Evolutionary conservation across 176 grass and related monocot genomes (phyloP), one percentile per base, ranked within the genome.

Genomic region (Zea mays): DNA sequence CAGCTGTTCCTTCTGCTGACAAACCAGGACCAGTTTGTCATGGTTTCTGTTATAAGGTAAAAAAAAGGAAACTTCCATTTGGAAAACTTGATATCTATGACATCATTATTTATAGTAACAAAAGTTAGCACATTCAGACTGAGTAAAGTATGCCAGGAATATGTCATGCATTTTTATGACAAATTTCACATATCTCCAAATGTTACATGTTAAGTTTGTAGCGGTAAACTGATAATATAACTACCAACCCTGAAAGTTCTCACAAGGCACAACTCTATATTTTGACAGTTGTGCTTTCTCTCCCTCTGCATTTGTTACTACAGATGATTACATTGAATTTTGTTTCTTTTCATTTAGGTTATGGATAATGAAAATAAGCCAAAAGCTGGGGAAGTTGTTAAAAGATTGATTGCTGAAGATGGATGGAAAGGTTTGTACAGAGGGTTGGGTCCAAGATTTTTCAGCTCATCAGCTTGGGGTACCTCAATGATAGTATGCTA

Each of bases 381-480:
- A 79, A 99, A 81, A 89, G 86, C 88, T 5, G 69, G 74, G 34
- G 87, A 95, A 85, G 92, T 99, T 48, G 75, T 95, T 42, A 90
- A 80, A 90, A 83, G 35, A 85, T 99, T 99, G 85, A 83, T 95
- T 48, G 87, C 86, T 71, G 92, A 99, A 84, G 92, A 95, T 57
- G 92, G 96, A 82, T 99, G 92, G 92, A 92, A 95, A 81, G 96
- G 92, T 65, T 86, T 99, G 21, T 99, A 99, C 75, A 92, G 92
- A 84, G 96, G 96, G 1, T 89, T 99, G 80, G 96, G 92, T 59
- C 96, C 96, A 79, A 89, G 96, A 19, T 90, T 99, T 83, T 83
- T 99, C 87, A 99, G 96, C 86, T 95, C 91, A 89, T 95, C 96
- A 65, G 96, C 92, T 64, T 99, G 96, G 96, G 96, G 96, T 48